Percentiles rank a stretch among this genome's conserved stretches.
Conservation (phyloP, 129 eudicot genomes). For the Flaveria trinervia region DNA sequence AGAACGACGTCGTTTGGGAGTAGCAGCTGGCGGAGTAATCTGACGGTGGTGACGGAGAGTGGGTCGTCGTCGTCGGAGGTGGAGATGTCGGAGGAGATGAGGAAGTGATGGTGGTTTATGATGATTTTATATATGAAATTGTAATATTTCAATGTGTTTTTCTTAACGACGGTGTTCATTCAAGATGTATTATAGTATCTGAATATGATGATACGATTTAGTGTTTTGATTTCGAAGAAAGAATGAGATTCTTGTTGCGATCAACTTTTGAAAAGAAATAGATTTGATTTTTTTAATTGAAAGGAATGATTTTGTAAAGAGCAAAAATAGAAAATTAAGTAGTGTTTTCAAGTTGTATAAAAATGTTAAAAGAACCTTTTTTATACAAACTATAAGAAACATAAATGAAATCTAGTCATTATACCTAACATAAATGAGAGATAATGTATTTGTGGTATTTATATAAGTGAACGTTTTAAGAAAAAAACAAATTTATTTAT, state of each 20-base stretch:
- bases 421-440: no score
- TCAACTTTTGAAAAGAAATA: neutral
- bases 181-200: no score
- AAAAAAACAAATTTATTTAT: no score
- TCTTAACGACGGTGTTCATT: no score
- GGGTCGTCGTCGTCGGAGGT: slow-evolving; percentile 27
- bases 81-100: slow-evolving; percentile 20
- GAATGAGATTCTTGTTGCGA: neutral
- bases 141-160: neutral
- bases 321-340: neutral
- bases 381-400: no score
- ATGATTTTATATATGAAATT: neutral
- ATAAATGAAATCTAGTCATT: no score
- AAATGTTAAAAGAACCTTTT: neutral
- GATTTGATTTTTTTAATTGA: neutral
- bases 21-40: slow-evolving; percentile 37
- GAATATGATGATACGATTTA: no score
- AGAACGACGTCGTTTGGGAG: slow-evolving; percentile 66
- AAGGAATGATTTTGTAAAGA: neutral
- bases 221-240: neutral
- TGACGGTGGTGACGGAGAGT: slow-evolving; percentile 24
- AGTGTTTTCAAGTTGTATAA: neutral
- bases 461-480: no score
- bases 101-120: neutral
- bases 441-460: no score